phyloP scores from a whole-genome alignment of 371 early-diverging fungal species.

The Lichtheimia ramosa region DNA sequence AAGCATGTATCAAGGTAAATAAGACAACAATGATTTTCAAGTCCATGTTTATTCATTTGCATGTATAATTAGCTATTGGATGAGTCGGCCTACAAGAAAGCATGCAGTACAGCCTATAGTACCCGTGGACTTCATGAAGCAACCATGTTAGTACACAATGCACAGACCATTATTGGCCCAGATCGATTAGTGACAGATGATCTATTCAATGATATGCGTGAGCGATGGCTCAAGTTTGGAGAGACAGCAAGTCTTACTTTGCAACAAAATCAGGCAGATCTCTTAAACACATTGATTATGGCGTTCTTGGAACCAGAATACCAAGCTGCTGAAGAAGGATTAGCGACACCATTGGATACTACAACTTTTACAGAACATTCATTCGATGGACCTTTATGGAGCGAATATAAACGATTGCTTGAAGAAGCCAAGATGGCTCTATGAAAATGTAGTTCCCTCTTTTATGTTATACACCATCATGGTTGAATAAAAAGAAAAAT shows the following conservation, averaged over 20 bases:
- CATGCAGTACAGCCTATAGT: slow-evolving; percentile 29
- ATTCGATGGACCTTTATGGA: no score
- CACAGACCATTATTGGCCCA: slow-evolving; percentile 37
- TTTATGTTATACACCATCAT: no score
- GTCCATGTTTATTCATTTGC: neutral
- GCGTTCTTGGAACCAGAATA: slow-evolving; percentile 36
- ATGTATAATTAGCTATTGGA: neutral
- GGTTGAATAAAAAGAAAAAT: no score
- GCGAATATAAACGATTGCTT: no score
- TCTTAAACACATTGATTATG: slow-evolving; percentile 40
- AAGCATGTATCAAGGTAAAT: slow-evolving; percentile 30
- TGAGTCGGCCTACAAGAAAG: slow-evolving; percentile 23
- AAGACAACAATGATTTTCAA: neutral
- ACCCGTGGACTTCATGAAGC: slow-evolving; percentile 43
- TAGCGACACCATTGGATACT: no score
- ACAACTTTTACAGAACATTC: no score
- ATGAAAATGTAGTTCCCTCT: no score
- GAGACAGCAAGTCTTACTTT: slow-evolving; percentile 22
- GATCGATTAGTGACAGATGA: slow-evolving; percentile 23
- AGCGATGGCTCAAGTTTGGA: slow-evolving; percentile 39
- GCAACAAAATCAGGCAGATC: slow-evolving; percentile 23
- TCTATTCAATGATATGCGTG: slow-evolving; percentile 24
- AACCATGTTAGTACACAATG: slow-evolving; percentile 30
- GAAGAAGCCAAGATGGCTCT: no score
- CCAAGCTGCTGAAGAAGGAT: neutral